phyloP scores from a whole-genome alignment of 2,329 filamentous ascomycete species.

The Xylariaceae sp. region DNA sequence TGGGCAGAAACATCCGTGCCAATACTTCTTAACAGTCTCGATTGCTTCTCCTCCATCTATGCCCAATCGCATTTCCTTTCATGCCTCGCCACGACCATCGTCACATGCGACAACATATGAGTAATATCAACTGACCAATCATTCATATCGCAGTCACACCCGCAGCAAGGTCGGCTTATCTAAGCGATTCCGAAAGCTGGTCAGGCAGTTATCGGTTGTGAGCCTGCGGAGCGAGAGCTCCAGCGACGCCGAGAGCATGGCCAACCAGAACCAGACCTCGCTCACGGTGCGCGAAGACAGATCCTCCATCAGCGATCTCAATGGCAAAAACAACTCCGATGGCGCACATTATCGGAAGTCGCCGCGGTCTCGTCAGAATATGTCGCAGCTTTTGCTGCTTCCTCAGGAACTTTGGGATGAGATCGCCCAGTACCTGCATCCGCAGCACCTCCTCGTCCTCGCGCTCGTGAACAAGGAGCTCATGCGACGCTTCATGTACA shows the following conservation, averaged over 20 bases:
- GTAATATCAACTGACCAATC: no score
- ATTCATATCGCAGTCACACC: conserved; percentile 6
- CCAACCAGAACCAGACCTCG: no score
- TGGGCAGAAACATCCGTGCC: no score
- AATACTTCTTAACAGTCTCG: no score
- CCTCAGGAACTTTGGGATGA: conserved; percentile 22
- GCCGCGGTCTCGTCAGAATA: background rate
- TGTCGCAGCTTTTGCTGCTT: conserved; percentile 12
- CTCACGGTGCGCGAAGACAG: no score
- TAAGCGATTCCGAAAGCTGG: conserved; percentile 6
- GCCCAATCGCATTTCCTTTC: no score
- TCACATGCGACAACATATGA: no score
- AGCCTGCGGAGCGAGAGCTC: conserved; percentile 4
- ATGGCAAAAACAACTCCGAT: background rate
- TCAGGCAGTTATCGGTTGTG: conserved; percentile 13
- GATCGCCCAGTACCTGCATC: conserved; percentile 17
- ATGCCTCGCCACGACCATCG: no score
- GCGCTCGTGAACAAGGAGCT: conserved; percentile 23
- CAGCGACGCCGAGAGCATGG: background rate
- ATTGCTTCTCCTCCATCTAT: no score
- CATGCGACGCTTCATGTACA: conserved; percentile 14
- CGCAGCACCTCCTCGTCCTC: conserved; percentile 15
- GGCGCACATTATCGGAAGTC: background rate
- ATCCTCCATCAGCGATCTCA: background rate
- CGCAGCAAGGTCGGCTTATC: conserved; percentile 8